Conservation (phyloP, 2,329 filamentous ascomycete species). For the Ophiostoma ips region DNA sequence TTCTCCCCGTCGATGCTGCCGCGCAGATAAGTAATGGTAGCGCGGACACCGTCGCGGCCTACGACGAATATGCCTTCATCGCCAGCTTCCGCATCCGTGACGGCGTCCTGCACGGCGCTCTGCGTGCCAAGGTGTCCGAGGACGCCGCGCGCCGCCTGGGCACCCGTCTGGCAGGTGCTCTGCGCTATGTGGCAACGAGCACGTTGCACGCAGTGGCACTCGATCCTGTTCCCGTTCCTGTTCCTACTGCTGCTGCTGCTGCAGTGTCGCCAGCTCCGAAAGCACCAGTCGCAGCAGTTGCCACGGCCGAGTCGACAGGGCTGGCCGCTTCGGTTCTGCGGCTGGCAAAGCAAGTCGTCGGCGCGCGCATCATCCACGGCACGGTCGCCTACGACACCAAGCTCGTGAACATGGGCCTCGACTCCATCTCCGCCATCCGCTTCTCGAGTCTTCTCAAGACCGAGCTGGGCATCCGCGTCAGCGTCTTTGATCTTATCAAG, state of each 20-base stretch:
- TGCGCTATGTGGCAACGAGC: neutral
- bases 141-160: constrained; percentile 5
- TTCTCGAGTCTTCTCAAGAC: constrained; percentile 13
- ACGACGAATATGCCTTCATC: constrained; percentile 17
- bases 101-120: constrained; percentile 10
- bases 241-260: too few species aligned
- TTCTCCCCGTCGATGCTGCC: too few species aligned
- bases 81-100: constrained; percentile 15
- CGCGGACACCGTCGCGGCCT: constrained; percentile 1
- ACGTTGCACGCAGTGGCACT: neutral
- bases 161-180: constrained; percentile 2
- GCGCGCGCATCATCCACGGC: constrained; percentile 2
- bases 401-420: constrained; percentile 15
- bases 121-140: constrained; percentile 12
- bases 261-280: too few species aligned
- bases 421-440: constrained; percentile 17
- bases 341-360: constrained; percentile 12
- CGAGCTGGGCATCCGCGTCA: constrained; percentile 12
- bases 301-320: neutral
- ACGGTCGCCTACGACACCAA: constrained; percentile 12
- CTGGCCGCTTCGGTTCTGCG: constrained; percentile 9
- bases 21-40: too few species aligned
- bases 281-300: too few species aligned
- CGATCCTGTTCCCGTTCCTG: too few species aligned
- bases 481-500: constrained; percentile 15